A percentile compares a stretch with the other conserved stretches of the same genome.
phyloP scores from a whole-genome alignment of 179 eudicot genomes.

The Drosera spatulata region DNA sequence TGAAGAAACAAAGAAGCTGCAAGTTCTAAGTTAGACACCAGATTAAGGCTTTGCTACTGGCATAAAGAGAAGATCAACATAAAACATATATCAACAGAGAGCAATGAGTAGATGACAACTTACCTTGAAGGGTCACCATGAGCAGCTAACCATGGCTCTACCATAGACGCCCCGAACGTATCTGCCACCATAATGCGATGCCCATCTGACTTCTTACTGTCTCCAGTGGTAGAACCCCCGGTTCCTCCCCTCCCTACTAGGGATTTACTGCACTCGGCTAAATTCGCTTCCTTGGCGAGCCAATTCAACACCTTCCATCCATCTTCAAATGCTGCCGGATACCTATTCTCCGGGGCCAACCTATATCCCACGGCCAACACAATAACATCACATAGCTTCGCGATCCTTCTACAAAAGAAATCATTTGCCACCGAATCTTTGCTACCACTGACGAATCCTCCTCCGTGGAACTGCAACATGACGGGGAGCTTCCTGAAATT shows the following conservation, averaged over 20 bases:
- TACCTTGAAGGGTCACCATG: slow-evolving; percentile 96
- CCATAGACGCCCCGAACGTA: slow-evolving; percentile 90
- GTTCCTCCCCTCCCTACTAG: slow-evolving; percentile 24
- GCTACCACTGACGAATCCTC: slow-evolving; percentile 86
- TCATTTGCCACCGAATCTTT: slow-evolving; percentile 90
- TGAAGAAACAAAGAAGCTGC: not conserved
- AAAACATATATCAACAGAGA: not conserved
- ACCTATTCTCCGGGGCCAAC: slow-evolving; percentile 85
- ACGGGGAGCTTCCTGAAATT: slow-evolving; percentile 55
- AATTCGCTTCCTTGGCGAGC: slow-evolving; percentile 86
- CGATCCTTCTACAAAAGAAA: slow-evolving; percentile 72
- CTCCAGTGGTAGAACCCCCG: slow-evolving; percentile 26
- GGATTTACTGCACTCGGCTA: slow-evolving; percentile 82
- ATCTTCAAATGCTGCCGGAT: slow-evolving; percentile 92
- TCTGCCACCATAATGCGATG: slow-evolving; percentile 57
- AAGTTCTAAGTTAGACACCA: not conserved
- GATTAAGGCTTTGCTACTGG: not conserved
- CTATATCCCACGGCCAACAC: slow-evolving; percentile 87
- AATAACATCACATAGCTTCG: slow-evolving; percentile 82
- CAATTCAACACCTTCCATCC: slow-evolving; percentile 91
- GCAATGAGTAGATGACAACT: not conserved
- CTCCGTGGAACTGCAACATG: slow-evolving; percentile 87
- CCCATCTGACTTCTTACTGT: slow-evolving; percentile 50
- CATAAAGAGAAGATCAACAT: too few species aligned
- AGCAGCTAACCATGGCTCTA: slow-evolving; percentile 98